A percentile compares a stretch with the other conserved stretches of the same genome.
These are phyloP conservation scores for Dactylellina cionopaga DNA, from an alignment of 2,329 filamentous ascomycete species.

Conservation along the genomic window DNA sequence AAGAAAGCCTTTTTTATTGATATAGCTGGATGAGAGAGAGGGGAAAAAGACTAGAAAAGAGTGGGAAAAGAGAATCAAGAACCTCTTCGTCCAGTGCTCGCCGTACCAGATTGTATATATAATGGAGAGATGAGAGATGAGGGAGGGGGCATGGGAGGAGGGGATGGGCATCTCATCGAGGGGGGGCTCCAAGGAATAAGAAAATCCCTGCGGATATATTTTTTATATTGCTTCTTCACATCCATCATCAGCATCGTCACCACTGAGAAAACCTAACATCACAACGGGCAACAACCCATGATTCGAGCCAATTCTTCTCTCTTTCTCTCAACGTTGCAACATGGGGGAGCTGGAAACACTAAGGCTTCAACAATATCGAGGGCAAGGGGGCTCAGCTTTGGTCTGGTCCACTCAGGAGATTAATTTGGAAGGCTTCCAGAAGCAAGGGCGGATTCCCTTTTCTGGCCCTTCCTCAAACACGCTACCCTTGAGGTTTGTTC, in stretches of 20 bases:
- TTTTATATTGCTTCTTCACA: slow-evolving; percentile 52
- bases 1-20: slow-evolving; percentile 7
- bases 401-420: slow-evolving; percentile 31
- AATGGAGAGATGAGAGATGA: slow-evolving; percentile 22
- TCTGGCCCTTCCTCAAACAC: slow-evolving; percentile 41
- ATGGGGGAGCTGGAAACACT: slow-evolving; percentile 7
- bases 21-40: slow-evolving; percentile 16
- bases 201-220: slow-evolving; percentile 15
- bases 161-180: slow-evolving; percentile 36
- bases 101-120: slow-evolving; percentile 40
- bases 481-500: slow-evolving; percentile 18
- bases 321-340: slow-evolving; percentile 5
- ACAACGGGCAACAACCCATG: slow-evolving; percentile 19
- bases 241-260: slow-evolving; percentile 14
- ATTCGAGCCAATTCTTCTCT: slow-evolving; percentile 16
- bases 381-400: slow-evolving; percentile 33
- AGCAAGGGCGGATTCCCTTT: slow-evolving; percentile 52
- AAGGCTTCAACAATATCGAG: slow-evolving; percentile 23
- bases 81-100: slow-evolving; percentile 24
- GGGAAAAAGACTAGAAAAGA: slow-evolving; percentile 15
- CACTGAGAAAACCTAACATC: too few species aligned
- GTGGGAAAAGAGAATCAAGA: slow-evolving; percentile 14
- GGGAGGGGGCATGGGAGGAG: slow-evolving; percentile 22
- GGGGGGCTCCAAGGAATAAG: slow-evolving; percentile 33
- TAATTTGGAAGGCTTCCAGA: slow-evolving; percentile 53